Conservation (phyloP, 2,329 filamentous ascomycete species). For the Dryadomyces quercivorus region DNA sequence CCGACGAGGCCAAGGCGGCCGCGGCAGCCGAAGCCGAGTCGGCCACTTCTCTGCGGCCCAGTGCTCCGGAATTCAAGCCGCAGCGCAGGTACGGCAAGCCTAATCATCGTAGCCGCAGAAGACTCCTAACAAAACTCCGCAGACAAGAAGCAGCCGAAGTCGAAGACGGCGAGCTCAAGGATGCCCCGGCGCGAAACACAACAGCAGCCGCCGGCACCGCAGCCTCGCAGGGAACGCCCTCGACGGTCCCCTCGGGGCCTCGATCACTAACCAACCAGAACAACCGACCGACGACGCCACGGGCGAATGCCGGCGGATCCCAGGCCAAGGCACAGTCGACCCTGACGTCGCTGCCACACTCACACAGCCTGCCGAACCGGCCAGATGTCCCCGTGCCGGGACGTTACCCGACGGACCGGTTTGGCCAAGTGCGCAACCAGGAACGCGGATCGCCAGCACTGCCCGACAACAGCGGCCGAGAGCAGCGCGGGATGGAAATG, state of each 20-base stretch:
- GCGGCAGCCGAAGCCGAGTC: constrained; percentile 16
- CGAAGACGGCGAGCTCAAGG: constrained; percentile 64
- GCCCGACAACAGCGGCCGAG: neutral
- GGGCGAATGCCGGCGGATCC: constrained; percentile 13
- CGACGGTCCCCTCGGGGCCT: neutral
- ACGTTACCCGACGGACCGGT: constrained; percentile 13
- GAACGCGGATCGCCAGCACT: constrained; percentile 7
- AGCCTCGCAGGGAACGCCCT: neutral
- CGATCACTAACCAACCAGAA: neutral
- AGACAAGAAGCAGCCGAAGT: constrained; percentile 28
- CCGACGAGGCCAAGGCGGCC: constrained; percentile 8
- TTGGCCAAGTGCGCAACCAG: constrained; percentile 13
- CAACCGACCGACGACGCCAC: constrained; percentile 18
- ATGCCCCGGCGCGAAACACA: constrained; percentile 18
- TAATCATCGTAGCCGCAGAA: neutral
- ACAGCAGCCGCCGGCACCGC: neutral
- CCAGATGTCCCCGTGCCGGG: constrained; percentile 15
- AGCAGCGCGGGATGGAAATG: neutral
- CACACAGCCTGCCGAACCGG: constrained; percentile 18
- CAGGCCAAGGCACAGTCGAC: constrained; percentile 20
- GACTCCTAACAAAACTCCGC: neutral
- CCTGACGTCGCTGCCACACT: constrained; percentile 18
- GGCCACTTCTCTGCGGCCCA: constrained; percentile 33
- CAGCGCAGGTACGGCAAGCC: constrained; percentile 15
- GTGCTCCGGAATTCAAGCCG: constrained; percentile 54